Percentiles rank a stretch among this genome's conserved stretches.
phyloP scores from a whole-genome alignment of 495 filamentous ascomycete genomes.

The Cercophora scortea region DNA sequence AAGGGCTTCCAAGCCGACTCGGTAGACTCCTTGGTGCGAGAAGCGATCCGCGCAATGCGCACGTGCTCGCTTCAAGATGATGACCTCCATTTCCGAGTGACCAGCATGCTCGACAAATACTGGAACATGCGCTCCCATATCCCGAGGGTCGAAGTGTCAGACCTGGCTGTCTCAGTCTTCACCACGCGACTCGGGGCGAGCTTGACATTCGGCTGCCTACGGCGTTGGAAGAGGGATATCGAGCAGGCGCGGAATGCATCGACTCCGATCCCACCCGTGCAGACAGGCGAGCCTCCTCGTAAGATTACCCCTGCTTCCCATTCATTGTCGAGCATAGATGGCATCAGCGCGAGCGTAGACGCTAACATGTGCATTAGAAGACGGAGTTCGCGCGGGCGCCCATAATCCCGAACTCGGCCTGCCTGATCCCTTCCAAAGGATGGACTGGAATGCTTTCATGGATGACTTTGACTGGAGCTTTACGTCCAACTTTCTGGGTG shows the following conservation, averaged over 20 bases:
- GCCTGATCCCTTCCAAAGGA: conserved; percentile 24
- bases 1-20: conserved; percentile 11
- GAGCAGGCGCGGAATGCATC: conserved; percentile 15
- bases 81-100: conserved; percentile 27
- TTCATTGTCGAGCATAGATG: neutral
- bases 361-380: neutral
- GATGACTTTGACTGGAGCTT: conserved; percentile 40
- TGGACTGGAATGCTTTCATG: conserved; percentile 38
- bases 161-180: conserved; percentile 18
- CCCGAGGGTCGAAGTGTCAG: conserved; percentile 5
- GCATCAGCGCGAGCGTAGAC: neutral
- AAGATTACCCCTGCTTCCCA: conserved; percentile 1
- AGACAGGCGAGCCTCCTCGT: conserved; percentile 4
- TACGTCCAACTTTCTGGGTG: conserved; percentile 14
- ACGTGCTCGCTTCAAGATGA: conserved; percentile 16
- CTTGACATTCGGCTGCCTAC: conserved; percentile 32
- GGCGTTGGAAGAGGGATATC: conserved; percentile 30
- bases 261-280: conserved; percentile 1
- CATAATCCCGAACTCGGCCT: conserved; percentile 14
- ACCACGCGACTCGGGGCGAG: conserved; percentile 29
- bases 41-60: conserved; percentile 14
- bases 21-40: conserved; percentile 13
- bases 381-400: conserved; percentile 4
- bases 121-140: conserved; percentile 17
- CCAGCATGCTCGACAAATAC: conserved; percentile 29